These are phyloP conservation scores for Metroxylon sagu DNA, from an alignment of 176 grass and related monocot species.

Conservation along the genomic window DNA sequence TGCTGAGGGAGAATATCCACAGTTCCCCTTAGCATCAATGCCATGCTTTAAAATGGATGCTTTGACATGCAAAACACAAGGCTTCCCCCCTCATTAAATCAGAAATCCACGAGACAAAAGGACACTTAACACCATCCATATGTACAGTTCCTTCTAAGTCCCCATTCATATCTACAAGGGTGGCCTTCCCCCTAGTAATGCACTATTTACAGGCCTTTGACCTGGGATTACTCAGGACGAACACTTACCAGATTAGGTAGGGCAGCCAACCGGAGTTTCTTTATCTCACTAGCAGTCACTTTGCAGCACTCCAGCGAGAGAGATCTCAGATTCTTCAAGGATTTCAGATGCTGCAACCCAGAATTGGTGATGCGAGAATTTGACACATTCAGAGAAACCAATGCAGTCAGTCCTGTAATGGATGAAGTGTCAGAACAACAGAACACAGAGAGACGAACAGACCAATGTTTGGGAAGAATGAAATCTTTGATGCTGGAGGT, in stretches of 20 bases:
- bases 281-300: conserved; percentile 63
- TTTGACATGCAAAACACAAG: too few relatives aligned
- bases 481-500: background rate
- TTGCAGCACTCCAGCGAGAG: conserved; percentile 75
- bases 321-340: conserved; percentile 56
- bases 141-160: background rate
- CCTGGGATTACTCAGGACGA: conserved; percentile 39
- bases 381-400: conserved; percentile 72
- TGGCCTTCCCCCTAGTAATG: background rate
- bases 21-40: background rate
- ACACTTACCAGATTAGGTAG: conserved; percentile 72
- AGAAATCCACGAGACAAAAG: background rate
- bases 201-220: conserved; percentile 7
- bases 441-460: too few relatives aligned
- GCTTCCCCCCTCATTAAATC: too few relatives aligned
- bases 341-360: conserved; percentile 77
- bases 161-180: background rate
- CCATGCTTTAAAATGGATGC: too few relatives aligned
- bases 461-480: too few relatives aligned
- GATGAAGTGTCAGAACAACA: background rate
- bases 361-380: conserved; percentile 62
- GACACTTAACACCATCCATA: background rate
- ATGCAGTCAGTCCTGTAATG: conserved; percentile 57
- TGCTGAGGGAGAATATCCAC: background rate
- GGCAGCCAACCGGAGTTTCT: conserved; percentile 58